Base-by-base conservation (phyloP, 2,329 filamentous ascomycete genomes). In the Monosporascus sp. region DNA sequence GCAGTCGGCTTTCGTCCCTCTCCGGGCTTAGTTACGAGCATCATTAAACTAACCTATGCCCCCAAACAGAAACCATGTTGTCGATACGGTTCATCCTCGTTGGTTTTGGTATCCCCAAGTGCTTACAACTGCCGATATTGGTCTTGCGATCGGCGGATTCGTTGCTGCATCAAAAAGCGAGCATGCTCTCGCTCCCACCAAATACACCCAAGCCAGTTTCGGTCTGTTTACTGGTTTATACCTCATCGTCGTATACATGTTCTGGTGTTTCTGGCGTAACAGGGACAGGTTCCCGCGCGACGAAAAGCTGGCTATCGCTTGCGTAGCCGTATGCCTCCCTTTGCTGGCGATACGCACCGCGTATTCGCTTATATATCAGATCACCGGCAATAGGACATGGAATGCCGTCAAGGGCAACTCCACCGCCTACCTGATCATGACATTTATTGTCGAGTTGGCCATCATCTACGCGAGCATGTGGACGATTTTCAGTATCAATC, bases 101-200 rank as follows among this genome's bases (percentile, higher is more conserved):
- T 52, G 54, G 43, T 61, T 61, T 4, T 54, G 45, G 17, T 46
- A 58, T 5, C 59, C 59, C 1, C 56, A 61, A 40, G 47, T 61
- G 48, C 55, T 61, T n/a, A 61, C 59, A 47, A 59, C 54, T 54
- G 54, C 56, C 2, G 59, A 60, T 26, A 58, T 61, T 20, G 59
- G 47, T 5, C 55, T 61, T 11, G 57, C 56, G 16, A 52, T 61
- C 24, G 59, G 54, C 22, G 59, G 60, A 43, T 61, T 61, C 50
- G 45, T 50, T 2, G 20, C 56, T 17, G 55, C 53, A 11, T 53
- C 54, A 27, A 48, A 51, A 16, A 54, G 52, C n/a, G 51, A 59
- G 5, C 24, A 26, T 26, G 45, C 50, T 27, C 56, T 58, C 38
- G 54, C 53, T 6, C 56, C 59, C 1, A 55, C 55, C 2, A 11